Evolutionary conservation across 2,329 filamentous ascomycete species (phyloP).

Genomic region (Xylariaceae sp.): DNA sequence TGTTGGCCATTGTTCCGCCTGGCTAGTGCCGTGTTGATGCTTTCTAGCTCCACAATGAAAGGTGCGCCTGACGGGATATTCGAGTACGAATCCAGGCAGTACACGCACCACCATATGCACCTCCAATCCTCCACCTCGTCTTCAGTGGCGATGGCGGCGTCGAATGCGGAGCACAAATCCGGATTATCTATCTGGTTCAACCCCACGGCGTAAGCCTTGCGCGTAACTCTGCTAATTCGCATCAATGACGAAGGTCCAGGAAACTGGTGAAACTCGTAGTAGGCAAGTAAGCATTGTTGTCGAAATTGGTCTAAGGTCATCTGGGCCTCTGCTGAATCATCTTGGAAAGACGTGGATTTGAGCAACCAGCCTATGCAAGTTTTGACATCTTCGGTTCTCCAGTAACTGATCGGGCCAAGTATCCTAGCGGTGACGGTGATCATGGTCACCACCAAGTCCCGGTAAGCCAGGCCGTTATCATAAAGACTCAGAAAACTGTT

Average conservation of each 20-base stretch:
- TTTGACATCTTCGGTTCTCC: constrained; percentile 18
- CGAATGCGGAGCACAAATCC: constrained; percentile 21
- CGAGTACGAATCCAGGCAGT: constrained; percentile 31
- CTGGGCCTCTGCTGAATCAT: constrained; percentile 5
- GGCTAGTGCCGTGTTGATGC: constrained; percentile 26
- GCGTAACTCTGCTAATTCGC: constrained; percentile 27
- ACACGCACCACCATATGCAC: constrained; percentile 32
- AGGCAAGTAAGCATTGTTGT: constrained; percentile 30
- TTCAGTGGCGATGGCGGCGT: constrained; percentile 10
- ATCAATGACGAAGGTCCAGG: constrained; percentile 29
- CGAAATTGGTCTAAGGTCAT: constrained; percentile 24
- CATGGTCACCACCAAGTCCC: constrained; percentile 22
- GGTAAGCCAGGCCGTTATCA: constrained; percentile 15
- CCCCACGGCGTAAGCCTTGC: constrained; percentile 29
- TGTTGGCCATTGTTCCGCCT: constrained; percentile 9
- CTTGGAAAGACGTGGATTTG: constrained; percentile 9
- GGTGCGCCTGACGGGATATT: constrained; percentile 27
- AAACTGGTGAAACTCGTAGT: constrained; percentile 33
- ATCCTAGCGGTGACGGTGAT: constrained; percentile 26
- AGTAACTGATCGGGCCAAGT: constrained; percentile 15
- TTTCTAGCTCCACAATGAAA: constrained; percentile 23
- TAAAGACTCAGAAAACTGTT: constrained; percentile 22
- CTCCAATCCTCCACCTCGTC: constrained; percentile 33
- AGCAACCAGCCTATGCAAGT: constrained; percentile 20
- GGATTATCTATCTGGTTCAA: constrained; percentile 31